Evolutionary conservation across 257 asterid species (phyloP), one percentile per base, ranked within the genome.

Genomic region (Haberlea rhodopensis): DNA sequence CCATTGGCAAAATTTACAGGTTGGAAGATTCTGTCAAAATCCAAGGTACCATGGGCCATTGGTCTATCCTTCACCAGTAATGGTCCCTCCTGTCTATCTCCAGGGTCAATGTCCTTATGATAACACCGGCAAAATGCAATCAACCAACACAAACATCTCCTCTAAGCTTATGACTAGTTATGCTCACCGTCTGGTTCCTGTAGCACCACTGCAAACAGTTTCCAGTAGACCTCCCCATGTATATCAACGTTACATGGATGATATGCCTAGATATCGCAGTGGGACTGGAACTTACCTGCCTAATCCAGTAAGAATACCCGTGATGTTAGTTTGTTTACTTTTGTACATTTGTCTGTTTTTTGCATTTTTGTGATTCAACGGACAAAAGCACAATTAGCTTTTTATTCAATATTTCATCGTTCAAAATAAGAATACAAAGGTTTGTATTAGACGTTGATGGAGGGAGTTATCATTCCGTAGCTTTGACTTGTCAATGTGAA

Each of bases 261-360:
- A 84, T 59, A 68, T 85, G 79, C 97, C 96, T 22, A 82, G 95
- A 78, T 82, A 81, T 63, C 95, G 95, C 60, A 84, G 87, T 21
- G 99, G 99, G 79, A 94, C 99, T 22, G 99, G 99, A 71, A 90
- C 96, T 32, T 94, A 90, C 80, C 82, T 90, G 74, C 99, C 99
- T 20, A 88, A 90, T 84, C 96, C 94, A 69, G 99, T 94, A 80
- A 90, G 97, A 66, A 24, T 68, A 53, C 43, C n/a, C 67, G 10
- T 69, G 51, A n/a, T n/a, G n/a, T 53, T 56, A 21, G 60, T 10
- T 69, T 22, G n/a, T 52, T 45, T 62, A 40, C 21, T 23, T 59
- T 21, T 49, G 26, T 57, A 40, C 26, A 37, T 26, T 67, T 37
- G 16, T 63, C 64, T 27, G 23, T 20, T 75, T 57, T 16, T n/a